Base-by-base conservation (phyloP, 1,139 yeast species). In the Taphrina confusa region DNA sequence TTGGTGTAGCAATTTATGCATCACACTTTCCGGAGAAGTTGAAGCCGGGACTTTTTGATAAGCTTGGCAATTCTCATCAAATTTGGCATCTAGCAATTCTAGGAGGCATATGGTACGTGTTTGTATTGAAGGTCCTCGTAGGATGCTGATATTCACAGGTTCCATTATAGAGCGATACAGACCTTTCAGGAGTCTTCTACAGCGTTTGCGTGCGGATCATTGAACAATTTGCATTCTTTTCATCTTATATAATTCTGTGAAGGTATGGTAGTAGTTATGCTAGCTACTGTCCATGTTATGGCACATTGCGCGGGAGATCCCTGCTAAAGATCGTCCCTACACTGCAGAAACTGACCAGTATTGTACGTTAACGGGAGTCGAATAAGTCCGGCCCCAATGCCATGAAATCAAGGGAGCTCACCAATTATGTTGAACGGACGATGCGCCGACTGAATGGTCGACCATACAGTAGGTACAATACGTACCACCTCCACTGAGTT, bases 51-150 rank as follows among this genome's bases (percentile, higher is more conserved):
- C 57, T 82, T 74, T 66, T 83, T 83, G 72, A 74, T 76, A 68
- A 85, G 87, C 30, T 78, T 83, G 69, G 92, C 85, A 94, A 90
- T 96, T 88, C 96, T 55, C 98, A 92, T 73, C 90, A 89, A 69
- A 75, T 92, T 34, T 92, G 98, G 98, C 98, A 92, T 73, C 72
- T 89, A 16, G 88, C 87, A 70, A 98, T 92, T 44, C 81, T 92
- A 37, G 79, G 87, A 37, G 98, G 98, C 1, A 82, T 90, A 23
- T 74, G 87, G 62, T 95, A 94, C 37, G 14, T 44, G 14, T 16
- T n/a, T 6, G 6, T 12, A 97, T 91, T 72, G 92, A 91, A 72
- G 75, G 76, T 60, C 90, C 94, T 14, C 5, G 46, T 4, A 46
- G 14, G 8, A 16, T 28, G 14, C 50, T 45, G 5, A 45, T 8